Base-by-base conservation (phyloP, 192 early-diverging fungal genomes). In the Pecoramyces ruminantium region DNA sequence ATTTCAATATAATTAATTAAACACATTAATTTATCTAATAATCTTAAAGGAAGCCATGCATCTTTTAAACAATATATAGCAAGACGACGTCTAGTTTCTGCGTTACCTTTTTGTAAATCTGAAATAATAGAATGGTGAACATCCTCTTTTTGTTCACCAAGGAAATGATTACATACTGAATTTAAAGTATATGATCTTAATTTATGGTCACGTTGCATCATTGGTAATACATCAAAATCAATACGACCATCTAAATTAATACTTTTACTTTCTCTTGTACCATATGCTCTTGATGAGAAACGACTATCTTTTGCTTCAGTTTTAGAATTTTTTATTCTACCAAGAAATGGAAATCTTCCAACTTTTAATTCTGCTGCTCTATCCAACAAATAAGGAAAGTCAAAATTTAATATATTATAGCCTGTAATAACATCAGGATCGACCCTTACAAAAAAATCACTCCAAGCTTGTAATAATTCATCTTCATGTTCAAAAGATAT, bases 21-120 rank as follows among this genome's bases (percentile, higher is more conserved):
- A 38, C 93, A 93, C 96, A 99, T 98, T 14, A 99, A 90, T 84
- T 99, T 99, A 85, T 99, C 96, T 87, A 98, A 89, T 34, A 99
- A 85, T 17, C 96, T 88, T 82, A 96, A 92, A 13, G 97, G 97
- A 27, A 99, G 84, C 82, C 94, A 94, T 0, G 97, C 96, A 87
- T 99, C 97, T 88, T 98, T 98, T 39, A 99, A 86, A 84, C 97
- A 99, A 86, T 99, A 99, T 58, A 99, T 90, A 0, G 97, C 97
- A 30, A 99, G 85, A 51, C 97, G 93, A 77, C 96, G 89, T 13
- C 97, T 91, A 0, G 97, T 97, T 84, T 99, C 97, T 29, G 92
- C 90, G 83, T 94, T 97, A 77, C 95, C 96, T 82, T 97, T 97
- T 82, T 99, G 97, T 28, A 99, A 86, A 80, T 98, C 97, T 2